phyloP scores from a whole-genome alignment of 2,329 filamentous ascomycete genomes.

The Colletotrichum kahawae region DNA sequence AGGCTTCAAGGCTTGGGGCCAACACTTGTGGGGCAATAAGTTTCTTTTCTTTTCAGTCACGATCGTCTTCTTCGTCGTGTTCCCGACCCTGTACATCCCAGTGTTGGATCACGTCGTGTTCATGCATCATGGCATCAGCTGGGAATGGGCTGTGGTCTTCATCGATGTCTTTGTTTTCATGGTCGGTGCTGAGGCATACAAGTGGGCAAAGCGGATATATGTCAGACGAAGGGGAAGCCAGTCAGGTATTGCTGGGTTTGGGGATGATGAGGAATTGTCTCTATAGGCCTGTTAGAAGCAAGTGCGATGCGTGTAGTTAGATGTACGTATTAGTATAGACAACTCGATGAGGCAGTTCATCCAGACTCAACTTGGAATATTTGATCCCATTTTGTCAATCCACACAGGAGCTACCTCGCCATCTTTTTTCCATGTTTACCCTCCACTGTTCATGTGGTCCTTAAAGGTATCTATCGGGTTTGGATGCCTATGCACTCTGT shows the following conservation, averaged over 20 bases:
- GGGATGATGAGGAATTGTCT: not conserved
- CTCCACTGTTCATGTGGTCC: too few species aligned
- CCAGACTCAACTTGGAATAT: not conserved
- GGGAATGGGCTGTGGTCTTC: constrained; percentile 66
- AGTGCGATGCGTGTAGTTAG: not conserved
- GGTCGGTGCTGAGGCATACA: constrained; percentile 68
- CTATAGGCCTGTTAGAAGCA: not conserved
- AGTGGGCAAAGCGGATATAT: constrained; percentile 67
- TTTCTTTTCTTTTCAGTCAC: constrained; percentile 72
- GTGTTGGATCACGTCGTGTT: constrained; percentile 64
- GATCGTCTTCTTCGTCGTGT: constrained; percentile 52
- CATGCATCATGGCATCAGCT: constrained; percentile 64
- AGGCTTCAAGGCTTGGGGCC: constrained; percentile 66
- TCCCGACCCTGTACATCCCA: constrained; percentile 62
- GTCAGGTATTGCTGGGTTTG: not conserved
- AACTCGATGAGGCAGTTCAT: not conserved
- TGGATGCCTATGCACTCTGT: not conserved
- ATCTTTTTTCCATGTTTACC: too few species aligned
- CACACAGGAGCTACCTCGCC: too few species aligned
- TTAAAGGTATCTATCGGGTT: too few species aligned
- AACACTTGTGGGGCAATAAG: constrained; percentile 73
- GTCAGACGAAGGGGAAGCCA: constrained; percentile 37
- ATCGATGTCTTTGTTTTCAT: constrained; percentile 57
- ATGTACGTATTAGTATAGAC: not conserved
- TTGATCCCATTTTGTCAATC: not conserved